Evolutionary conservation across 352 stramenopile genomes (phyloP).

Genomic region (Phytopythium boreale): DNA sequence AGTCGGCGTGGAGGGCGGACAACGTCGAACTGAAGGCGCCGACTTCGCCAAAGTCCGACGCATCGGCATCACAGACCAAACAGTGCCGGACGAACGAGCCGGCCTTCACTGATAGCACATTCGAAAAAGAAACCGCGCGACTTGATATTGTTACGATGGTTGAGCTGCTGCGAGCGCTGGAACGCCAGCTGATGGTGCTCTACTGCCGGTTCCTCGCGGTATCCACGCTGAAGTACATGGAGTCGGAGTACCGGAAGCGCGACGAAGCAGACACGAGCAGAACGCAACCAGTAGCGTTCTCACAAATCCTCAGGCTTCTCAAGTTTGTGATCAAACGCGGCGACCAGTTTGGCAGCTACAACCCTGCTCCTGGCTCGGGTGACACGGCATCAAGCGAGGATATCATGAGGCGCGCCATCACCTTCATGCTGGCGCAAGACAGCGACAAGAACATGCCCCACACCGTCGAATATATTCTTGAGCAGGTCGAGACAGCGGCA

Average conservation of each 20-base stretch:
- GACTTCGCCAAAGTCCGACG: background rate
- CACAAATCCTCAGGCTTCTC: slow-evolving; percentile 32
- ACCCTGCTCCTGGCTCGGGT: too few relatives aligned
- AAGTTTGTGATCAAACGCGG: slow-evolving; percentile 55
- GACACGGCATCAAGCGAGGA: background rate
- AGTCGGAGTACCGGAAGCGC: background rate
- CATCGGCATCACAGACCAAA: background rate
- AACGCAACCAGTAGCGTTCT: background rate
- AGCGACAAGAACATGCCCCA: background rate
- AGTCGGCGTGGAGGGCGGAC: slow-evolving; percentile 24
- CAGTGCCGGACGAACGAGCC: background rate
- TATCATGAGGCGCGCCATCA: background rate
- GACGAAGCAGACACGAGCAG: background rate
- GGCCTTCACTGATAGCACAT: slow-evolving; percentile 13
- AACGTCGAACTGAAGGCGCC: slow-evolving; percentile 28
- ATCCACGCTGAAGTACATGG: slow-evolving; percentile 16
- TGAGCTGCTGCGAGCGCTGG: slow-evolving; percentile 16
- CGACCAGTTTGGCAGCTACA: background rate
- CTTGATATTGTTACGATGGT: slow-evolving; percentile 18
- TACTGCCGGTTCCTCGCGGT: slow-evolving; percentile 27
- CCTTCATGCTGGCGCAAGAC: background rate
- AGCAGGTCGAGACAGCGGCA: slow-evolving; percentile 59
- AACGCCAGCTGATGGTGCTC: slow-evolving; percentile 27
- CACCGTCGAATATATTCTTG: slow-evolving; percentile 12
- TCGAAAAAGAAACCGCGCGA: slow-evolving; percentile 19